phyloP scores from a whole-genome alignment of 495 filamentous ascomycete genomes.

The Aspergillus asperescens region DNA sequence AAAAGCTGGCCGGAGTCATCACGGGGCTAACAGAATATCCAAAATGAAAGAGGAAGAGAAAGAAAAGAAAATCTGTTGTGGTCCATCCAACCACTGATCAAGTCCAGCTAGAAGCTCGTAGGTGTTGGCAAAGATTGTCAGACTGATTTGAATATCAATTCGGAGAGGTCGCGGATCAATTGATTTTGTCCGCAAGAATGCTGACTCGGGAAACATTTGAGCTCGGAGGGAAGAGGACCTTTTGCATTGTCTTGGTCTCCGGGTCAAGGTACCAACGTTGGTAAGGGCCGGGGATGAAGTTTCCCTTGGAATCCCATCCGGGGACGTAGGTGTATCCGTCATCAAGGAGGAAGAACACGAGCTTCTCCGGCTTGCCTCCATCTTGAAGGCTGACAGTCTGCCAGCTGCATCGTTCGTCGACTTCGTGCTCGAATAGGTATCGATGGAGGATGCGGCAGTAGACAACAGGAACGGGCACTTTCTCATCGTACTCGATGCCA shows the following conservation, averaged over 20 bases:
- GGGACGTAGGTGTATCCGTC: constrained; percentile 42
- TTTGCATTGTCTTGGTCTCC: constrained; percentile 37
- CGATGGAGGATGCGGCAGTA: constrained; percentile 47
- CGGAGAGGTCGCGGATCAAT: too few species aligned
- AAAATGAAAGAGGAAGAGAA: neutral
- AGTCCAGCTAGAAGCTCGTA: neutral
- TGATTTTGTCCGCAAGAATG: constrained; percentile 32
- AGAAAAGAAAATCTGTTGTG: neutral
- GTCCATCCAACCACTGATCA: neutral
- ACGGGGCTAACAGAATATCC: neutral
- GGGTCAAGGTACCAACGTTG: constrained; percentile 41
- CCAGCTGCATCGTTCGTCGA: constrained; percentile 42
- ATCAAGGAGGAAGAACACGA: constrained; percentile 42
- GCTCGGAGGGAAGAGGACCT: constrained; percentile 35
- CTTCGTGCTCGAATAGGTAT: constrained; percentile 42
- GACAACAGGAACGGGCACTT: constrained; percentile 35
- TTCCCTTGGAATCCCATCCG: constrained; percentile 41
- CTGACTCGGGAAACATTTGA: constrained; percentile 40
- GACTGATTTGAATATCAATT: too few species aligned
- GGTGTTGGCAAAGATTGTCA: too few species aligned
- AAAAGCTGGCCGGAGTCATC: neutral
- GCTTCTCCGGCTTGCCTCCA: constrained; percentile 31
- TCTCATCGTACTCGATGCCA: constrained; percentile 34
- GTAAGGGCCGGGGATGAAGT: constrained; percentile 44
- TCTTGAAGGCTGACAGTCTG: constrained; percentile 33